Evolutionary conservation across 176 grass and related monocot species (phyloP), one percentile per base, ranked within the genome.

Genomic region (Aegilops umbellulata): DNA sequence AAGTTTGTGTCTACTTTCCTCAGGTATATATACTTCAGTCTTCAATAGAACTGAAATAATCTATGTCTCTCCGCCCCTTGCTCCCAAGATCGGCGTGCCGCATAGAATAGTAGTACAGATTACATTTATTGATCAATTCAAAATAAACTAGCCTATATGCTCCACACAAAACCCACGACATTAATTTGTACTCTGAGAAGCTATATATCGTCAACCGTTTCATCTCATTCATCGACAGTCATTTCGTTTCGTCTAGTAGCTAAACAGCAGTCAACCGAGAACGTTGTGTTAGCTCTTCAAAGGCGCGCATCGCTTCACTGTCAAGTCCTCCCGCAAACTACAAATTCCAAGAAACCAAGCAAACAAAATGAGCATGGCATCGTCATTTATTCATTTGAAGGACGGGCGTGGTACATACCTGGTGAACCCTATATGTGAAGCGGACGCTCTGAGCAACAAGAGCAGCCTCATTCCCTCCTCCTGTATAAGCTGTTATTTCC

Each of bases 341-440:
- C 39, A 81, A 8, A 71, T 24, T 22, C 15, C 7, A 71, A 16
- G 10, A 8, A 11, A 62, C 8, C 1, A 46, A 60, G 73, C 25
- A 58, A 58, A 58, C 2, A 58, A 58, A 58, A 58, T 53, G 49
- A 53, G 49, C 16, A 51, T 53, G 49, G 49, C 16, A 2, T 19
- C 49, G 3, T 53, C 49, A 16, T 53, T 19, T 16, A 53, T 53
- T 53, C 49, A 53, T 53, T 53, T 6, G 49, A 53, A 19, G 49
- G 49, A 19, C 49, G 15, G 49, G 16, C 1, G 16, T 19, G 3
- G 16, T 6, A 38, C 44, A 30, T 89, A 90, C 96, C 93, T 98
- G 93, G 70, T 98, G 96, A 69, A 88, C 96, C 67, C 90, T 84
- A 36, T 98, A 98, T 2, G 88, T 89, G 86, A 98, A 98, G 15